Evolutionary conservation across 768 basidiomycete genomes (phyloP).

Genomic region (Strobilomyces confusus): DNA sequence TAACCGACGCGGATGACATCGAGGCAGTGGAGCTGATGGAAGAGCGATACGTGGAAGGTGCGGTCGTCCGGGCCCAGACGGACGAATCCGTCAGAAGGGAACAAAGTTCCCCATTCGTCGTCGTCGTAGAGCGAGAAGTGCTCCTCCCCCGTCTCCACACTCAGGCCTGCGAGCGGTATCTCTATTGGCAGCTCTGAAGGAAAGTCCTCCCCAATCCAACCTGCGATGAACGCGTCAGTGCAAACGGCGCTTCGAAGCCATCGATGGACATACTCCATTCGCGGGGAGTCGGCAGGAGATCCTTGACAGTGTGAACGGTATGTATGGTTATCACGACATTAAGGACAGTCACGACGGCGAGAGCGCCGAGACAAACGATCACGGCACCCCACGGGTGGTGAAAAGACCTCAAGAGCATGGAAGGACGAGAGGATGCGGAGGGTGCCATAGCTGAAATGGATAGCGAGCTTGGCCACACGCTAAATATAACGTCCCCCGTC

Average conservation of each 20-base stretch:
- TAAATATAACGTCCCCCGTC: slow-evolving; percentile 3
- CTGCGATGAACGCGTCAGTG: slow-evolving; percentile 2
- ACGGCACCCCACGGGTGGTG: not conserved
- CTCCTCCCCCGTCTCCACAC: slow-evolving; percentile 20
- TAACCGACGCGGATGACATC: slow-evolving; percentile 33
- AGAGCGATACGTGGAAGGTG: slow-evolving; percentile 36
- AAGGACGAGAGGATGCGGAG: not conserved
- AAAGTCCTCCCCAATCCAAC: slow-evolving; percentile 29
- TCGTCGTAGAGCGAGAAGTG: slow-evolving; percentile 33
- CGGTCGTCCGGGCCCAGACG: slow-evolving; percentile 33
- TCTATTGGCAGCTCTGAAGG: slow-evolving; percentile 31
- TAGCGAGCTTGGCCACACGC: not conserved
- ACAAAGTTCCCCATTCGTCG: slow-evolving; percentile 35
- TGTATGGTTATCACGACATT: slow-evolving; percentile 21
- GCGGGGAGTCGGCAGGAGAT: slow-evolving; percentile 14
- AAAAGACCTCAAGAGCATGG: not conserved
- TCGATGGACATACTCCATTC: slow-evolving; percentile 21
- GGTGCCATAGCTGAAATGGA: slow-evolving; percentile 6
- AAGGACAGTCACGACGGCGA: slow-evolving; percentile 20
- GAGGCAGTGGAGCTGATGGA: slow-evolving; percentile 49
- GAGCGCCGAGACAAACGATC: slow-evolving; percentile 16
- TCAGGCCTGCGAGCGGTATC: slow-evolving; percentile 28
- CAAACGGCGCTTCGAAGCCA: not conserved
- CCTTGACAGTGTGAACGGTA: slow-evolving; percentile 11
- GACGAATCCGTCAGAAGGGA: slow-evolving; percentile 32